Base-by-base conservation (phyloP, 371 early-diverging fungal species). In the Haplosporangium sp. region DNA sequence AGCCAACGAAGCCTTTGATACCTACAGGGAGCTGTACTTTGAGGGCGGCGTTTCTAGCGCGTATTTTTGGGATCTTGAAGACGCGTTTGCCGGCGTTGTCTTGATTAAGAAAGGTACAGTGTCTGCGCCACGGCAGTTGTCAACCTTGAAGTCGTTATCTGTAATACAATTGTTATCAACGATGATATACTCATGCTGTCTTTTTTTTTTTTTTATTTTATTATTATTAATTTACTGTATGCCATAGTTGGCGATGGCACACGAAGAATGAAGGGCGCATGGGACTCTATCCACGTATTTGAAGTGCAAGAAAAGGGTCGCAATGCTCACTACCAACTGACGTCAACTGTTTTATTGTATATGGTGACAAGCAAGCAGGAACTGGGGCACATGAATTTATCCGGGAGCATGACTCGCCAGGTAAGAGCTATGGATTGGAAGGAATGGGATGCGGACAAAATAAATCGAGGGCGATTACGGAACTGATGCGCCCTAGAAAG, bases 211-310 rank as follows among this genome's bases (percentile, higher is more conserved):
- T 29, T 42, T 13, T 23, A 55, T 21, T 29, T 41, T n/a, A 12
- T 7, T 53, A n/a, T 29, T 40, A 36, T 29, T 29, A n/a, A n/a
- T n/a, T n/a, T n/a, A n/a, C n/a, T n/a, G n/a, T n/a, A n/a, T 46
- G 42, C 40, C 50, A 11, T 62, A 92, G 93, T 93, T 51, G 86
- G 87, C 59, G 92, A 91, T 64, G 87, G 87, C 18, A 83, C 71
- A 20, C 84, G 84, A 47, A 87, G 89, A 40, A 88, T 93, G 83
- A 94, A 93, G 63, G 98, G 98, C 23, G 90, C 95, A n/a, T 98
- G 99, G 99, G 99, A 98, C 74, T 96, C 98, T n/a, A 97, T 98
- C 77, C 99, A 98, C 73, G 96, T 98, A 2, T 86, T 98, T 65
- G 96, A 97, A 77, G 96, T 95, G 1, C 82, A 86, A 59, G 95